phyloP scores from a whole-genome alignment of 805 yeast genomes.

The Kodamaea nitidulidarum region DNA sequence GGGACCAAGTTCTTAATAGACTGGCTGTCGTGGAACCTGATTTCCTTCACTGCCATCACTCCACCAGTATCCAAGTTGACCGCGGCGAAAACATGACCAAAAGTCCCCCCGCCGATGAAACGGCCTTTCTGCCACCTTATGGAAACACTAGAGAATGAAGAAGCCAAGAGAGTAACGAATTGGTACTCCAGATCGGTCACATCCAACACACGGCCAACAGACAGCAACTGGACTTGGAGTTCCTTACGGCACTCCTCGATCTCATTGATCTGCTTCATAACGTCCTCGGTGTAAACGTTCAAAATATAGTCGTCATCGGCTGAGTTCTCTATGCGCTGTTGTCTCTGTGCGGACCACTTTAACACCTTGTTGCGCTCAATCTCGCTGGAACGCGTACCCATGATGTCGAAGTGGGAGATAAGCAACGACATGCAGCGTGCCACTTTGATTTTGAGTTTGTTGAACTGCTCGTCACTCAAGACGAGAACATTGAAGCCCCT shows the following conservation, averaged over 20 bases:
- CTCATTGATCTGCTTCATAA: conserved; percentile 58
- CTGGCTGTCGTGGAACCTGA: conserved; percentile 82
- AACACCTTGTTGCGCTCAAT: conserved; percentile 52
- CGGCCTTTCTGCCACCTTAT: conserved; percentile 97
- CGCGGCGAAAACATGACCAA: conserved; percentile 91
- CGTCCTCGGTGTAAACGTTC: conserved; percentile 58
- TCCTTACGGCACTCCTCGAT: conserved; percentile 57
- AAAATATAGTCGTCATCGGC: conserved; percentile 38
- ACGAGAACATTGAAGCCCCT: conserved; percentile 84
- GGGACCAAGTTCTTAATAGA: conserved; percentile 81
- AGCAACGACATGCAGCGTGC: conserved; percentile 92
- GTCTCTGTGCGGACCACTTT: conserved; percentile 50
- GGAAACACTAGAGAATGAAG: conserved; percentile 82
- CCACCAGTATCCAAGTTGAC: conserved; percentile 92
- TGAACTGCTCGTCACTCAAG: conserved; percentile 71
- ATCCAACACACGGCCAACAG: conserved; percentile 86
- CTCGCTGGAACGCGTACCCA: conserved; percentile 93
- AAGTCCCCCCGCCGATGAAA: conserved; percentile 91
- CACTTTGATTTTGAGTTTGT: conserved; percentile 68
- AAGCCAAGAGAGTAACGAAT: conserved; percentile 78
- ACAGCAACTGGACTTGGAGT: conserved; percentile 36
- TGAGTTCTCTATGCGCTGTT: conserved; percentile 43
- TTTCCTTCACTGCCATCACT: conserved; percentile 95
- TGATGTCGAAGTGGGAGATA: conserved; percentile 93
- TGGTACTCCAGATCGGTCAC: conserved; percentile 84